These are phyloP conservation scores for Pythium apleroticum DNA, from an alignment of 352 stramenopile species.

Conservation along the genomic window DNA sequence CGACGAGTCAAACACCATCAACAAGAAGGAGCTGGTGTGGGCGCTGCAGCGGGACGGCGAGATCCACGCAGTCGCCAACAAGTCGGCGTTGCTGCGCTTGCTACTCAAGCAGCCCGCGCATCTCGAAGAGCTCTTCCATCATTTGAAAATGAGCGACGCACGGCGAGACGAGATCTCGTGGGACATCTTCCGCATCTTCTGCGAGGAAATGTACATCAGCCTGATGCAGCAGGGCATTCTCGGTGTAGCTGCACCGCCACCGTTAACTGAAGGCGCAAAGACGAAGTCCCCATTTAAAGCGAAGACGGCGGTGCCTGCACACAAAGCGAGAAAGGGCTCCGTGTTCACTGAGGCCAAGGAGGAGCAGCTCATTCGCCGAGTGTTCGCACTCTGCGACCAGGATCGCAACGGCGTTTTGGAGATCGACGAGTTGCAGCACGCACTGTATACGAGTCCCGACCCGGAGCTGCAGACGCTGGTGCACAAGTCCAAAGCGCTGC, in stretches of 20 bases:
- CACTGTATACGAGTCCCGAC: conserved; percentile 36
- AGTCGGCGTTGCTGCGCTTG: conserved; percentile 46
- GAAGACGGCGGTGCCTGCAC: background rate
- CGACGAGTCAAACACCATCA: conserved; percentile 61
- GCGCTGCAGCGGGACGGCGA: conserved; percentile 61
- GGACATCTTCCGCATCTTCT: conserved; percentile 52
- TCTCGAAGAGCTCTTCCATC: conserved; percentile 32
- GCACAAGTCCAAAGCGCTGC: conserved; percentile 42
- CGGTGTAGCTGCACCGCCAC: background rate
- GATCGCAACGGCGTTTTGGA: conserved; percentile 64
- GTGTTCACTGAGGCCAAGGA: conserved; percentile 25
- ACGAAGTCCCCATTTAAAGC: too few species aligned
- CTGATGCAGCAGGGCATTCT: conserved; percentile 44
- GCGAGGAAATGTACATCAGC: conserved; percentile 43
- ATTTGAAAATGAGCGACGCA: conserved; percentile 28
- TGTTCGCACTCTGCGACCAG: conserved; percentile 59
- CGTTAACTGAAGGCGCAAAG: too few species aligned
- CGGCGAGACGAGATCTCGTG: conserved; percentile 43
- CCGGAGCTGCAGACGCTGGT: conserved; percentile 38
- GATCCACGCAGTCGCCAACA: conserved; percentile 44
- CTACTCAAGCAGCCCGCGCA: conserved; percentile 54
- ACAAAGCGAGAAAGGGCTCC: background rate
- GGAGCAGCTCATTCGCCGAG: conserved; percentile 46
- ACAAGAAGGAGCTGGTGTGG: conserved; percentile 65
- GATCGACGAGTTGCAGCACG: conserved; percentile 52